These are phyloP conservation scores for Ceratobasidium sp. DNA, from an alignment of 1,284 basidiomycete genomes.

Conservation along the genomic window DNA sequence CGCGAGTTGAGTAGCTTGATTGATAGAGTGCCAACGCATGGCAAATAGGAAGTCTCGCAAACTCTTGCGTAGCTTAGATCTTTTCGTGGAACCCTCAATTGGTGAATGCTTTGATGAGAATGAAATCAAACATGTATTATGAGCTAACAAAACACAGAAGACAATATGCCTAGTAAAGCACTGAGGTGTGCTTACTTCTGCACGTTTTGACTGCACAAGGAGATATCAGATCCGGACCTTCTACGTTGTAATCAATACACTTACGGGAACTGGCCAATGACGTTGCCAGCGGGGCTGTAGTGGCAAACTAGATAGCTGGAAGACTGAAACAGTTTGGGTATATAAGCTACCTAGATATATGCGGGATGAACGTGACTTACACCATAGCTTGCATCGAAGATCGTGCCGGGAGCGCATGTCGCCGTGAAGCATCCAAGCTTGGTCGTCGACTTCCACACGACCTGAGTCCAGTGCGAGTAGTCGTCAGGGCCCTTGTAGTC, in stretches of 20 bases:
- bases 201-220: slow-evolving; percentile 26
- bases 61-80: too few relatives aligned
- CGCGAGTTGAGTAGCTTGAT: too few relatives aligned
- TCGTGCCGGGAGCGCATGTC: slow-evolving; percentile 57
- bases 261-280: slow-evolving; percentile 36
- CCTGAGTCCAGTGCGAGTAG: slow-evolving; percentile 66
- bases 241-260: neutral
- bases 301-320: slow-evolving; percentile 29
- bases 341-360: neutral
- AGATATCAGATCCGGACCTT: neutral
- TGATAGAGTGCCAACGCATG: too few relatives aligned
- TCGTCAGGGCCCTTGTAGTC: slow-evolving; percentile 55
- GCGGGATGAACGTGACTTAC: neutral
- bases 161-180: too few relatives aligned
- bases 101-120: too few relatives aligned
- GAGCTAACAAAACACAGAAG: too few relatives aligned
- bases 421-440: slow-evolving; percentile 69
- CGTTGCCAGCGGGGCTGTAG: slow-evolving; percentile 28
- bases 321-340: neutral
- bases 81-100: too few relatives aligned
- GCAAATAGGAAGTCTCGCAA: too few relatives aligned
- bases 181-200: slow-evolving; percentile 3
- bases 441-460: slow-evolving; percentile 70
- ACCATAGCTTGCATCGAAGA: slow-evolving; percentile 1
- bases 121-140: too few relatives aligned